Base-by-base conservation (phyloP, 2,329 filamentous ascomycete genomes). In the Fusarium tuaranense region DNA sequence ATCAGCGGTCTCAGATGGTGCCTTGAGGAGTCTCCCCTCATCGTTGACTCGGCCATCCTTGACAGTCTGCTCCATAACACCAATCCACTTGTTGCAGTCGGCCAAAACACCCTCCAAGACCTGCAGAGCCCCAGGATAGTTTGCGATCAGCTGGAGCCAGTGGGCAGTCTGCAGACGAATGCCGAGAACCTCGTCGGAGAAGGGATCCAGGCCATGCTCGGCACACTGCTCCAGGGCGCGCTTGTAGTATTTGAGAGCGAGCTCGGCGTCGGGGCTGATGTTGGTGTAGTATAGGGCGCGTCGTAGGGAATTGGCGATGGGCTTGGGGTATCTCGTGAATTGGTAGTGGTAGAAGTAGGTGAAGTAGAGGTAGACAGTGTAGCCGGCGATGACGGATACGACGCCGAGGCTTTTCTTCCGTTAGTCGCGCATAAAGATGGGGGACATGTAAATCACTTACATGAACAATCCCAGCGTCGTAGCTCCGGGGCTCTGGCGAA, bases 131-230 rank as follows among this genome's bases (percentile, higher is more conserved):
- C 92, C 90, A 25, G 90, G 87, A 79, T 92, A 92, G 78, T 93
- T 90, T 36, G 92, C 88, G 18, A 94, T 90, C 79, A 93, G 92
- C 83, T 98, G 94, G 72, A 98, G 88, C 87, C 97, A 91, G 12
- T 89, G 88, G 1, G 94, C 92, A 10, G 97, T 87, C 80, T 95
- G 92, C 61, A 98, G 92, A 80, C 95, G 94, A 63, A 98, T 92
- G 10, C 97, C 97, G 76, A 98, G 88, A 38, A 98, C 92, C 81
- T 98, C 95, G 77, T 98, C 94, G 5, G 94, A 95, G 81, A 95
- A 97, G 0, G 94, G 94, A 80, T 98, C 95, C 85, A 99, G 90
- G 0, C 92, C 91, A 61, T 93, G 80, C 78, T 94, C 91, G 60
- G 91, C 86, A 67, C 95, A 95, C 62, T 93, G 88, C 72, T 92